Evolutionary conservation across 495 filamentous ascomycete genomes (phyloP).

Genomic region (Aspergillus taichungensis): DNA sequence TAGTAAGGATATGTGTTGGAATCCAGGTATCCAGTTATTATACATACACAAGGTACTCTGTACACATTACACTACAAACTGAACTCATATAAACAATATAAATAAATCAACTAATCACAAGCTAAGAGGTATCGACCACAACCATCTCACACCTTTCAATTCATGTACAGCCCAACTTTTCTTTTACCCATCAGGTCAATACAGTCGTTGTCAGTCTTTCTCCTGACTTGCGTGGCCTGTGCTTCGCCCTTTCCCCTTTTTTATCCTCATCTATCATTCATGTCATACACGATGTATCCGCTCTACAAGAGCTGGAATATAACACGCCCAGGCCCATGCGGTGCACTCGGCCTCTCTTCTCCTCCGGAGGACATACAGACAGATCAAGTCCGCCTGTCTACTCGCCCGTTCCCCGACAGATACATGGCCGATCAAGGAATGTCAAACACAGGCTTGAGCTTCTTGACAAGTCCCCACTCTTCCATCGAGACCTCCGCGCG

Average conservation of each 20-base stretch:
- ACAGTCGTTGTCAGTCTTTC: conserved; percentile 22
- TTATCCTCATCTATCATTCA: conserved; percentile 1
- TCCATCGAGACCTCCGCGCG: conserved; percentile 82
- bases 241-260: background rate
- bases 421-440: conserved; percentile 47
- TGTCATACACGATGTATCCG: background rate
- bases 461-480: conserved; percentile 86
- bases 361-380: too few species aligned
- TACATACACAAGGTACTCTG: too few species aligned
- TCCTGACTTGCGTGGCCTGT: background rate
- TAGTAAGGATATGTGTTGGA: background rate
- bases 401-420: background rate
- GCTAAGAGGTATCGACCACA: conserved; percentile 18
- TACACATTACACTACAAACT: background rate
- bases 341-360: too few species aligned
- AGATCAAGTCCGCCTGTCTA: too few species aligned
- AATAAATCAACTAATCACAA: conserved; percentile 7
- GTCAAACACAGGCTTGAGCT: conserved; percentile 91
- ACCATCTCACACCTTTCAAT: conserved; percentile 13
- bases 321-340: too few species aligned
- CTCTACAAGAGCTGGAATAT: too few species aligned
- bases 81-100: conserved; percentile 3
- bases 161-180: conserved; percentile 23
- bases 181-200: conserved; percentile 16
- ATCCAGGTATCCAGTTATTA: background rate